Conservation (phyloP, 225 moss, liverwort and hornwort genomes). For the Physcomitrellopsis africana region DNA sequence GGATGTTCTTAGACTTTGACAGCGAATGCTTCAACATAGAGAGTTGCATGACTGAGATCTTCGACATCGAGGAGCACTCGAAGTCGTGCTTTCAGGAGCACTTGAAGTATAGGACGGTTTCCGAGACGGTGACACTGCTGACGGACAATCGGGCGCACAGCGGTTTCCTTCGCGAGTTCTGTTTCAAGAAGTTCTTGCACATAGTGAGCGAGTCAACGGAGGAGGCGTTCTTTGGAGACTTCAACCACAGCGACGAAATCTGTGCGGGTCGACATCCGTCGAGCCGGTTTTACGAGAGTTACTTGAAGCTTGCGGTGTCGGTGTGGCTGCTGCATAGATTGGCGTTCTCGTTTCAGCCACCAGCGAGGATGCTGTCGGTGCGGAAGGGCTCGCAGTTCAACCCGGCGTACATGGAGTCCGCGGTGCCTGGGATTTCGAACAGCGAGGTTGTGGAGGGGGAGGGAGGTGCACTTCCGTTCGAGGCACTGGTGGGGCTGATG, state of each 20-base stretch:
- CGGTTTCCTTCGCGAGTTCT: constrained; percentile 42
- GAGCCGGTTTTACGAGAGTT: constrained; percentile 44
- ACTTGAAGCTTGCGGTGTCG: constrained; percentile 41
- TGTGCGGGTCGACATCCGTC: constrained; percentile 39
- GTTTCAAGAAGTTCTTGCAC: constrained; percentile 44
- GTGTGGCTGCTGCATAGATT: constrained; percentile 47
- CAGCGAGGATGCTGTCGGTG: constrained; percentile 39
- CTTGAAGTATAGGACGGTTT: constrained; percentile 18
- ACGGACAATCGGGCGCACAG: constrained; percentile 38
- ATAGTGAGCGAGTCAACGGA: constrained; percentile 42
- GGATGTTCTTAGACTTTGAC: constrained; percentile 44
- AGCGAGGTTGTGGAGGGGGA: not conserved
- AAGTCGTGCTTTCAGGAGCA: constrained; percentile 36
- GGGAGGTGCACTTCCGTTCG: not conserved
- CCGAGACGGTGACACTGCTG: constrained; percentile 29
- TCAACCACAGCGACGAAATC: constrained; percentile 46
- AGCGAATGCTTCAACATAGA: constrained; percentile 46
- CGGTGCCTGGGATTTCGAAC: constrained; percentile 37
- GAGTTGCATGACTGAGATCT: constrained; percentile 40
- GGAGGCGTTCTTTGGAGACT: constrained; percentile 43
- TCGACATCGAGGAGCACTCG: constrained; percentile 37
- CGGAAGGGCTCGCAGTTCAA: constrained; percentile 38
- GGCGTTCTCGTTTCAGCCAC: constrained; percentile 43
- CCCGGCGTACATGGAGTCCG: constrained; percentile 40
- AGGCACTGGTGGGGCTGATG: constrained; percentile 28